phyloP scores from a whole-genome alignment of 371 early-diverging fungal genomes.

The Syncephalis plumigaleata region DNA sequence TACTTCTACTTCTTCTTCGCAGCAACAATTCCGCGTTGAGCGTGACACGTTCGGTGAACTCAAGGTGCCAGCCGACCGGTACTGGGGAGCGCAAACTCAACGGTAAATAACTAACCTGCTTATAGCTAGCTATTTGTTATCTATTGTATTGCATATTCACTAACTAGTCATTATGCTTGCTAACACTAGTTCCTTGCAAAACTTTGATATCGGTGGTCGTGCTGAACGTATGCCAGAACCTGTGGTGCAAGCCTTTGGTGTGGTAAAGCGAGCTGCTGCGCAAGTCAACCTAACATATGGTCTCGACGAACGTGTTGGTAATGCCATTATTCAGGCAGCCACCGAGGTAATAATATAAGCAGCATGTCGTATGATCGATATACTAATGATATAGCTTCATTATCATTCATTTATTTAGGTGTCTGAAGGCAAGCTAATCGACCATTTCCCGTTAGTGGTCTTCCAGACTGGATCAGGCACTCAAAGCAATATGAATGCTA shows the following conservation, averaged over 20 bases:
- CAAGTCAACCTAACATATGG: conserved; percentile 78
- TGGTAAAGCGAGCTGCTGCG: conserved; percentile 87
- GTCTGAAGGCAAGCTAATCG: conserved; percentile 66
- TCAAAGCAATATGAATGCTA: conserved; percentile 93
- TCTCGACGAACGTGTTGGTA: conserved; percentile 52
- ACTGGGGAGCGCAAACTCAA: conserved; percentile 96
- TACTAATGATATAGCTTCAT: conserved; percentile 4
- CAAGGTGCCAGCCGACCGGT: conserved; percentile 79
- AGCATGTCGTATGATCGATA: background rate
- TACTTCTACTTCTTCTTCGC: background rate
- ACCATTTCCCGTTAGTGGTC: conserved; percentile 90
- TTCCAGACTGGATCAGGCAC: conserved; percentile 97
- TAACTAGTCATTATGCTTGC: background rate
- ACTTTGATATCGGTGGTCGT: conserved; percentile 89
- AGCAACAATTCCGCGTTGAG: conserved; percentile 62
- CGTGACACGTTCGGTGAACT: conserved; percentile 88
- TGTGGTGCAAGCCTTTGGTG: conserved; percentile 81
- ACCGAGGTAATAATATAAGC: conserved; percentile 31
- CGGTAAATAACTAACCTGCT: conserved; percentile 24
- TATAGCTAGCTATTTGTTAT: background rate
- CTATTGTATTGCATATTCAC: too few relatives aligned
- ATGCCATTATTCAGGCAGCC: conserved; percentile 75
- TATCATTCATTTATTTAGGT: conserved; percentile 25
- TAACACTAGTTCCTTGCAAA: conserved; percentile 49
- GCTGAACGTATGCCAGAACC: conserved; percentile 88